Base-by-base conservation (phyloP, 345 rosid genomes). In the Stellera chamaejasme region DNA sequence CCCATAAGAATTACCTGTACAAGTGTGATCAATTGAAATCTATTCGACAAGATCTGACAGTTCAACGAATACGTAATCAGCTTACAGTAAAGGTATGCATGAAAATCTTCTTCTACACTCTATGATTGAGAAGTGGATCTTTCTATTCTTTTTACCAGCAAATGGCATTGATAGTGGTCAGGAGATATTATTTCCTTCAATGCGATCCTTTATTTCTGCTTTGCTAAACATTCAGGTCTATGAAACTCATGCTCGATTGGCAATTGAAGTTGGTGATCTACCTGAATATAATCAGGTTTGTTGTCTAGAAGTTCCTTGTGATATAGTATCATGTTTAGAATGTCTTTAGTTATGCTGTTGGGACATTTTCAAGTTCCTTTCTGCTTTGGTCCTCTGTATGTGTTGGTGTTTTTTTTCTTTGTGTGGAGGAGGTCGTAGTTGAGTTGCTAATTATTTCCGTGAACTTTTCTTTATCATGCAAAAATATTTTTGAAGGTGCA, bases 11-110 rank as follows among this genome's bases (percentile, higher is more conserved):
- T 69, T 94, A 94, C 70, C 95, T 90, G 49, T 83, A 75, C 52
- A 94, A 90, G 76, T 94, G 99, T 69, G 99, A 94, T 72, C 96
- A 94, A 64, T 75, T 94, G 78, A 94, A 94, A 64, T 94, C 99
- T 55, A 90, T 94, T 68, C 99, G 99, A 45, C 99, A 94, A 68
- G 99, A 94, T 71, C 77, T 94, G 64, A 94, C 96, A 5, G 99
- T 94, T 36, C 99, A 94, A 70, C 68, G 96, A 54, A 94, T 90
- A 62, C 76, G 81, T 65, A 90, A 90, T 76, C 81, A 79, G 59
- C 73, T 94, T 43, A 94, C 97, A 2, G 96, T 76, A 53, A 87
- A 81, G 97, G 99, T 90, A 68, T 64, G 64, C 53, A 15, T 59
- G 52, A 59, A 46, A 11, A 55, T 19, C 12, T 9, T 12, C 6